These are phyloP conservation scores for Umbellularia californica DNA, from an alignment of 164 flowering plant genomes.

Conservation along the genomic window DNA sequence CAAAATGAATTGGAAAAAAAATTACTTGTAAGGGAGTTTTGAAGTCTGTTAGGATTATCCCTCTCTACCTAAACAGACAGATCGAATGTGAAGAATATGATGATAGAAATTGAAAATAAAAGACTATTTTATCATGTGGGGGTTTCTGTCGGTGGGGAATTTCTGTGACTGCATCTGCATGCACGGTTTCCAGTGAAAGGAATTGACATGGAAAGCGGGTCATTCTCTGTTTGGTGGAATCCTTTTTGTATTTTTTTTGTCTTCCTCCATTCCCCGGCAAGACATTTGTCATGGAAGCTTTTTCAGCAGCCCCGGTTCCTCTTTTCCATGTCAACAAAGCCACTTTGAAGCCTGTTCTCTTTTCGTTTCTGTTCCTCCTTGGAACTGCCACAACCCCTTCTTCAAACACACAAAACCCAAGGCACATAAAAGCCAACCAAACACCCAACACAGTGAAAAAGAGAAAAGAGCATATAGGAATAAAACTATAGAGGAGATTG, in stretches of 20 bases:
- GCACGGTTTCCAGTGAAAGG: slow-evolving; percentile 10
- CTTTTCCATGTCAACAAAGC: slow-evolving; percentile 58
- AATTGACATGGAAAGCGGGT: slow-evolving; percentile 3
- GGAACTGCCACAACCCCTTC: slow-evolving; percentile 42
- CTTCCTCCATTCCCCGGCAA: slow-evolving; percentile 47
- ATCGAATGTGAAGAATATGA: too few relatives aligned
- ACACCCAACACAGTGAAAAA: neutral
- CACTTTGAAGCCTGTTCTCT: slow-evolving; percentile 23
- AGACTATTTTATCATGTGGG: neutral
- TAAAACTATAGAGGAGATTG: neutral
- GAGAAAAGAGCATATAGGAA: neutral
- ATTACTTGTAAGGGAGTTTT: too few relatives aligned
- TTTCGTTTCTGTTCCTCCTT: slow-evolving; percentile 21
- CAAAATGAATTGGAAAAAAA: too few relatives aligned
- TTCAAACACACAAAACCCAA: neutral
- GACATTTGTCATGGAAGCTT: slow-evolving; percentile 56
- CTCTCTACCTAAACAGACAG: too few relatives aligned
- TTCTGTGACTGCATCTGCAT: slow-evolving; percentile 3
- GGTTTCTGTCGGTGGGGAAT: slow-evolving; percentile 2
- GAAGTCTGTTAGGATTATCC: too few relatives aligned
- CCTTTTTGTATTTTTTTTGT: slow-evolving; percentile 33
- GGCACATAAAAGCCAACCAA: neutral
- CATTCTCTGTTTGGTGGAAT: slow-evolving; percentile 27
- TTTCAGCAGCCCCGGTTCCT: slow-evolving; percentile 55
- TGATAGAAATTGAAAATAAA: too few relatives aligned